Conservation (phyloP, 2,329 filamentous ascomycete genomes). For the Tolypocladium amazonense region DNA sequence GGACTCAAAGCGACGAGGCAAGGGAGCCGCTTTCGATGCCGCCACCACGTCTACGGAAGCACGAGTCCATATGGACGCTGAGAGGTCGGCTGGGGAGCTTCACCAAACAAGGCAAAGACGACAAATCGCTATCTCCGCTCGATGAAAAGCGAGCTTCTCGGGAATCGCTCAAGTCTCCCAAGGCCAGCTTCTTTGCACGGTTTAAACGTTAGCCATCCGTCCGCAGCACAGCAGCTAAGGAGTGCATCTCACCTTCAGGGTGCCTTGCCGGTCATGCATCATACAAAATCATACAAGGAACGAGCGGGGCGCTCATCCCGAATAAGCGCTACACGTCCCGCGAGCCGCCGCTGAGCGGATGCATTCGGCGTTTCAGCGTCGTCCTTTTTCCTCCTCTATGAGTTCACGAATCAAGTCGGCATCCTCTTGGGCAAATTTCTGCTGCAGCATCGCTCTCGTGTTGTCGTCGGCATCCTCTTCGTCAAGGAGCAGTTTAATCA, state of each 20-base stretch:
- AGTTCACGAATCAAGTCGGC: slow-evolving; percentile 37
- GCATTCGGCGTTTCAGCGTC: slow-evolving; percentile 1
- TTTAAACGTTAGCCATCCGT: slow-evolving; percentile 27
- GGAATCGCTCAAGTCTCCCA: slow-evolving; percentile 20
- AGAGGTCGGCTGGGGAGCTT: slow-evolving; percentile 27
- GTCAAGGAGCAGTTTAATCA: slow-evolving; percentile 40
- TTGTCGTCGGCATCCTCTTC: slow-evolving; percentile 16
- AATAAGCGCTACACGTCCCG: background rate
- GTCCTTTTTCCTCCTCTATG: slow-evolving; percentile 32
- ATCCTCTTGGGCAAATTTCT: slow-evolving; percentile 36
- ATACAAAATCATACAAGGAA: slow-evolving; percentile 1
- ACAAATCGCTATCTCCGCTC: slow-evolving; percentile 9
- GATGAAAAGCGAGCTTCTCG: slow-evolving; percentile 6
- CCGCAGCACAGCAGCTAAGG: too few relatives aligned
- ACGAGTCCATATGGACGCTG: slow-evolving; percentile 39
- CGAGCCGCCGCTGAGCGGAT: background rate
- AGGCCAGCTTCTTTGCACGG: slow-evolving; percentile 28
- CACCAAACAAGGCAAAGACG: slow-evolving; percentile 15
- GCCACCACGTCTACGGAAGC: slow-evolving; percentile 26
- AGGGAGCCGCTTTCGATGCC: slow-evolving; percentile 5
- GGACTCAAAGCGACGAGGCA: slow-evolving; percentile 46
- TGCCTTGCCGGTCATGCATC: background rate
- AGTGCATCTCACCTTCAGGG: background rate
- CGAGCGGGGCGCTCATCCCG: background rate
- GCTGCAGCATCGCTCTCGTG: slow-evolving; percentile 27